phyloP scores from a whole-genome alignment of 2,329 filamentous ascomycete genomes.

The Neofusicoccum laricinum region DNA sequence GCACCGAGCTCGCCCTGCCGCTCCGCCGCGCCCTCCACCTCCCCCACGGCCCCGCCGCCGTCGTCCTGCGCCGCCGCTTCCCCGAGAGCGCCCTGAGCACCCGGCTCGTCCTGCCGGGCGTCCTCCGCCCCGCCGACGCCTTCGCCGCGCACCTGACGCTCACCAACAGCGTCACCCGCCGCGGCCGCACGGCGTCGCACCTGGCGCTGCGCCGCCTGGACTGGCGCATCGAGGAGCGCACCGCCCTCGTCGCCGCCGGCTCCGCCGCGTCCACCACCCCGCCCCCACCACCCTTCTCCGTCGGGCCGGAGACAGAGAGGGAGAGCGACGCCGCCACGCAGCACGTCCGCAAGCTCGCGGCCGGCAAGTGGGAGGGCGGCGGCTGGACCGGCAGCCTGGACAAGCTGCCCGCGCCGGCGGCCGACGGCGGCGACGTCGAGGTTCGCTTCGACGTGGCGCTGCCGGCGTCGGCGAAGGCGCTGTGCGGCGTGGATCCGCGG shows the following conservation, averaged over 20 bases:
- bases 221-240: conserved; percentile 3
- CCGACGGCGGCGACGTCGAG: background rate
- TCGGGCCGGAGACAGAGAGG: background rate
- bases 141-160: background rate
- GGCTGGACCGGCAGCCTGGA: background rate
- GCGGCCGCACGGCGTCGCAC: background rate
- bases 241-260: background rate
- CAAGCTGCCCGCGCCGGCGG: background rate
- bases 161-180: background rate
- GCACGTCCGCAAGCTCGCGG: background rate
- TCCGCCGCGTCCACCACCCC: background rate
- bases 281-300: background rate
- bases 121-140: background rate
- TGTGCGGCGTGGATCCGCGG: background rate
- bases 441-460: background rate
- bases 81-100: background rate
- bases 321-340: background rate
- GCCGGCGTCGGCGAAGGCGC: background rate
- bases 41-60: background rate
- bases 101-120: background rate
- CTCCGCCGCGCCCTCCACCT: background rate
- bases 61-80: background rate
- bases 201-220: background rate
- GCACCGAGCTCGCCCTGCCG: background rate
- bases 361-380: background rate